Evolutionary conservation across 2,329 filamentous ascomycete genomes (phyloP), one percentile per base, ranked within the genome.

Genomic region (Drechslerella coelobrocha): DNA sequence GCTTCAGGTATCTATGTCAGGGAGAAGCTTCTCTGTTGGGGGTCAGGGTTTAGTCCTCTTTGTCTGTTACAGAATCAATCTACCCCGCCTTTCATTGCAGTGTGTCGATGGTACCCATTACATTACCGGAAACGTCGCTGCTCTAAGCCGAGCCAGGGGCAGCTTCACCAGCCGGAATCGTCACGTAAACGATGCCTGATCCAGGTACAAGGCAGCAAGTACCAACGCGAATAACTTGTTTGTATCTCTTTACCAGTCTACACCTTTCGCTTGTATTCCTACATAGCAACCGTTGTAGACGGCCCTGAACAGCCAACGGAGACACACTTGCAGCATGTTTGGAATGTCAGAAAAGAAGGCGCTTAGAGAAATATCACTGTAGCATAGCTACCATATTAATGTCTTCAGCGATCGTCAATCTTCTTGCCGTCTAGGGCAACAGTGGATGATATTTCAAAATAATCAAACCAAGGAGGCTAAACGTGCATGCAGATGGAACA

Each of bases 401-500:
- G 41, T 19, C 19, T 5, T 19, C 21, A 45, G 19, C 8, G 19
- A 19, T 45, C 19, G 17, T 3, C 14, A 21, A 5, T 23, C 8
- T 19, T 2, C 17, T 19, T 19, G 41, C 17, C 10, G 34, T 39
- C 9, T 29, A 31, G 34, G 29, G 23, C 55, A 27, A 10, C 45
- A 24, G 37, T 45, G 21, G 27, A 14, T 17, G 19, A 24, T 61
- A 17, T 21, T 7, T 34, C 29, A 43, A 50, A 41, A 24, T 17
- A 43, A 53, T 23, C 50, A 39, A 45, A 54, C 41, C 48, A 45
- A 27, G 31, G 26, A 56, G 55, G 34, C 48, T 61, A 6, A 56
- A 68, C 34, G 51, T 39, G 41, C 59, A 47, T 61, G 14, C 27
- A 45, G 14, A 17, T 10, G 10, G 47, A 62, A 63, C 19, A 54